phyloP scores from a whole-genome alignment of 2,329 filamentous ascomycete genomes.

The Verticillium dahliae region DNA sequence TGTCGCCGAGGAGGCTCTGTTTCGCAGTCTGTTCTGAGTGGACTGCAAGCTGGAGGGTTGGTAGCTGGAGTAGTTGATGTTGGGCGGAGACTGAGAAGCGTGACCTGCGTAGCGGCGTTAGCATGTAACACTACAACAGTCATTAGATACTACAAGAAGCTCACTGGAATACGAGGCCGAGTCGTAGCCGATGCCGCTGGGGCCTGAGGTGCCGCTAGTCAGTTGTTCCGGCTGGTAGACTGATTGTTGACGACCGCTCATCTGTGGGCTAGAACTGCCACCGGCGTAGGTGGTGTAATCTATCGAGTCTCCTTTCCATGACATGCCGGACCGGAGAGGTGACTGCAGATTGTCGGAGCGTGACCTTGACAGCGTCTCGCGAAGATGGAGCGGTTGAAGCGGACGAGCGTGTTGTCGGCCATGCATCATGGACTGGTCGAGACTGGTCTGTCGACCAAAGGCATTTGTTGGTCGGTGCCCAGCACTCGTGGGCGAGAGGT shows the following conservation, averaged over 20 bases:
- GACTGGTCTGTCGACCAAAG: constrained; percentile 41
- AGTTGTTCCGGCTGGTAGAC: constrained; percentile 45
- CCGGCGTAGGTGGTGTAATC: constrained; percentile 49
- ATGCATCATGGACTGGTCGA: constrained; percentile 35
- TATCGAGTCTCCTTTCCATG: constrained; percentile 55
- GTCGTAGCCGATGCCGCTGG: constrained; percentile 41
- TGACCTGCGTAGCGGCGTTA: constrained; percentile 27
- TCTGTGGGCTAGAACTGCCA: constrained; percentile 36
- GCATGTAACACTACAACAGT: neutral
- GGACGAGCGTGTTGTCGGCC: constrained; percentile 39
- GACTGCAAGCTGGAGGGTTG: constrained; percentile 30
- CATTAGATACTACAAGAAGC: constrained; percentile 11
- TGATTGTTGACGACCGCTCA: constrained; percentile 39
- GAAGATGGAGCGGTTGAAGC: constrained; percentile 51
- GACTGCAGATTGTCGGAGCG: constrained; percentile 53
- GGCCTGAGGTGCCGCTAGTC: constrained; percentile 23
- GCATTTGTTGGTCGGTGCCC: constrained; percentile 45
- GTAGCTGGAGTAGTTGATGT: constrained; percentile 42
- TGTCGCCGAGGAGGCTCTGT: constrained; percentile 42
- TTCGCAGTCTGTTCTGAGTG: constrained; percentile 36
- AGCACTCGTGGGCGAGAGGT: constrained; percentile 33
- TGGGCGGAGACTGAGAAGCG: constrained; percentile 40
- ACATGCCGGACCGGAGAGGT: constrained; percentile 52
- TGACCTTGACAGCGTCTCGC: constrained; percentile 50
- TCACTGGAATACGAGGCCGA: constrained; percentile 45